Conservation (phyloP, 768 basidiomycete genomes). For the Calocera viscosa region DNA sequence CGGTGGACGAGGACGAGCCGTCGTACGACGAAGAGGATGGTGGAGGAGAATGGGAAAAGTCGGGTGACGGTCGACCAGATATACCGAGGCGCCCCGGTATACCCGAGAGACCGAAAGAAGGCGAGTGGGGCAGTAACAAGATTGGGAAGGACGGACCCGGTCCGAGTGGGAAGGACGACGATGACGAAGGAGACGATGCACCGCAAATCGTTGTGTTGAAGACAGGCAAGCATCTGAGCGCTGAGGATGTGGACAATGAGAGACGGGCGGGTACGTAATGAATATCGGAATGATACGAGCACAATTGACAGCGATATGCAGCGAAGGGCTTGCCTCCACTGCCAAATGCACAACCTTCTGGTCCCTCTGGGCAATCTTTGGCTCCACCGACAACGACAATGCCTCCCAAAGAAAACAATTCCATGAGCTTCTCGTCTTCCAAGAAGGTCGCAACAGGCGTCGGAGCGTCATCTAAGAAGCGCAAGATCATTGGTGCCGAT, state of each 20-base stretch:
- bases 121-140: conserved; percentile 5
- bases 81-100: conserved; percentile 1
- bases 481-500: conserved; percentile 20
- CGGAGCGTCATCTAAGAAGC: conserved; percentile 19
- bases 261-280: conserved; percentile 48
- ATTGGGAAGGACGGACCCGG: conserved; percentile 21
- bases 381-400: conserved; percentile 9
- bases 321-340: conserved; percentile 20
- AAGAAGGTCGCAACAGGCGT: conserved; percentile 7
- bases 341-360: conserved; percentile 7
- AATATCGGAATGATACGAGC: background rate
- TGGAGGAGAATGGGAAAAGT: background rate
- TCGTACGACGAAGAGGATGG: background rate
- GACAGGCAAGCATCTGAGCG: conserved; percentile 75
- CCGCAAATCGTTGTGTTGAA: conserved; percentile 83
- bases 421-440: conserved; percentile 16
- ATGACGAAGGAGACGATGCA: conserved; percentile 61
- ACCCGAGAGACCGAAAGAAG: background rate
- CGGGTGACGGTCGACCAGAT: background rate
- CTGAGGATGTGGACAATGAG: conserved; percentile 64
- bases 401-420: conserved; percentile 5
- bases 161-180: conserved; percentile 61
- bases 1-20: background rate
- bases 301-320: conserved; percentile 10
- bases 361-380: conserved; percentile 14